These are phyloP conservation scores for Rehmannia glutinosa DNA, from an alignment of 257 asterid species.

Conservation along the genomic window DNA sequence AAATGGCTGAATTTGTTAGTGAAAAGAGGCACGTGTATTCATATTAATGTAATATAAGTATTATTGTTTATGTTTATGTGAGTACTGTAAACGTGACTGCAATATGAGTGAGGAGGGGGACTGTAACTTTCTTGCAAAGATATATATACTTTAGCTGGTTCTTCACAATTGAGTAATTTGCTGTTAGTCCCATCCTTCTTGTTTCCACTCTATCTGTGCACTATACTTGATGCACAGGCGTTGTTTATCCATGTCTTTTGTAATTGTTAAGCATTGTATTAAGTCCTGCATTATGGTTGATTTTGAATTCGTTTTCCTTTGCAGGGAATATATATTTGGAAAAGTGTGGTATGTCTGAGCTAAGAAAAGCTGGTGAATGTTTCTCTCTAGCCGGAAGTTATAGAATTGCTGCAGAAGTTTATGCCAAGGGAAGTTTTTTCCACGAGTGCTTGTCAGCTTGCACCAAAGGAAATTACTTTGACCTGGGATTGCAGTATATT, in stretches of 20 bases:
- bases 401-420: slow-evolving; percentile 41
- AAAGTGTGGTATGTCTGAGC: slow-evolving; percentile 34
- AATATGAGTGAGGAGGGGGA: too few species aligned
- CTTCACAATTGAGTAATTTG: background rate
- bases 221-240: too few species aligned
- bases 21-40: background rate
- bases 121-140: too few species aligned
- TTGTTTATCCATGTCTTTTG: background rate
- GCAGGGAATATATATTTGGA: slow-evolving; percentile 52
- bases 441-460: slow-evolving; percentile 50
- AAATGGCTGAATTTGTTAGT: too few species aligned
- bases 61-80: too few species aligned
- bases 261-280: background rate
- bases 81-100: too few species aligned
- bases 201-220: background rate
- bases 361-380: slow-evolving; percentile 61
- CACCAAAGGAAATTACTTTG: slow-evolving; percentile 35
- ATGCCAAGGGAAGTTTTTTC: slow-evolving; percentile 38
- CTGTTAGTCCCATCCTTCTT: background rate
- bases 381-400: slow-evolving; percentile 44
- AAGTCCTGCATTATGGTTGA: background rate
- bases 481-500: slow-evolving; percentile 42
- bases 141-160: background rate
- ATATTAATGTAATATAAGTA: too few species aligned
- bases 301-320: background rate